Evolutionary conservation across 1,284 basidiomycete genomes (phyloP), one percentile per base, ranked within the genome.

Genomic region (Wolfiporia cocos): DNA sequence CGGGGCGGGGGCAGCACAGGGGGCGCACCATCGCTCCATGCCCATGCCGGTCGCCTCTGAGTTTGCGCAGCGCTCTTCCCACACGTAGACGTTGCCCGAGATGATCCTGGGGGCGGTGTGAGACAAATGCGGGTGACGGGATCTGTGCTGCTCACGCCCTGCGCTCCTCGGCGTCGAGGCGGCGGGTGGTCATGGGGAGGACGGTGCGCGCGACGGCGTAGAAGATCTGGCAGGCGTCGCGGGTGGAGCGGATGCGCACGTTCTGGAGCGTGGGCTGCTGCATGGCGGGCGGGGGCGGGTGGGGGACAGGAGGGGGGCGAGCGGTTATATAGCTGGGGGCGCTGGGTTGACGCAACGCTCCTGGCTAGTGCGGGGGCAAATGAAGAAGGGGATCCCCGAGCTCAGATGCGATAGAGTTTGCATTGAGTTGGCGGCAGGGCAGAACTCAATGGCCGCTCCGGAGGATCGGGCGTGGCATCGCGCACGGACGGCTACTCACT

Each of bases 51-150:
- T 82, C 21, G 81, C 78, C 34, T 89, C 86, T 12, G 79, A 78
- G 55, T 81, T 86, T 15, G 81, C 78, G 37, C 81, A 80, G 53
- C 82, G 80, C 54, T 88, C 86, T 59, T 89, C 86, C 86, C 86
- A 90, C 47, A 90, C 83, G 52, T 87, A 90, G 21, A 88, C 81
- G 51, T 86, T 85, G 31, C 86, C 86, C 3, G 85, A 61, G 26
- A 51, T 48, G 41, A 66, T 66, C 3, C 54, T 53, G 42, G 34
- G 5, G 31, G 6, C 15, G 28, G 30, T 33, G 28, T 37, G 20
- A 34, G 34, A 23, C 4, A 3, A 14, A 15, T 19, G 15, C 21
- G 11, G 34, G 23, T 17, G 14, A 18, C 10, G 3, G n/a, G 12
- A 18, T 10, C 21, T 9, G 32, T 18, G 21, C 15, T 11, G 34